These are phyloP conservation scores for Microsporum canis DNA, from an alignment of 2,329 filamentous ascomycete species.

Conservation along the genomic window DNA sequence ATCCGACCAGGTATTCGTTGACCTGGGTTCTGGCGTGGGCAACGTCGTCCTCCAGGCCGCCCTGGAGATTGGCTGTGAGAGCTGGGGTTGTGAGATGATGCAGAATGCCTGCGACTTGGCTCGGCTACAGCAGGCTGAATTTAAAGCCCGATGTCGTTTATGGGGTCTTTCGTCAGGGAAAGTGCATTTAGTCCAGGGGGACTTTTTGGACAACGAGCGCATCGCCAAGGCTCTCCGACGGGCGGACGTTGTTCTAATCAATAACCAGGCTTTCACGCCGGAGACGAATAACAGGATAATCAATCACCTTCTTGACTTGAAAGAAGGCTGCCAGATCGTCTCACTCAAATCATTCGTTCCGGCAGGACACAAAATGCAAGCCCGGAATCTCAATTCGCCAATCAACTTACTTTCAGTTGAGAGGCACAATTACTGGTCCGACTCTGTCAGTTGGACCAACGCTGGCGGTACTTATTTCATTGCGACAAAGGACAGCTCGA, in stretches of 20 bases:
- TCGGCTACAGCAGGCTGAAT: constrained; percentile 68
- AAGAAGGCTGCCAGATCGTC: constrained; percentile 78
- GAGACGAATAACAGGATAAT: constrained; percentile 74
- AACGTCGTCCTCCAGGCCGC: constrained; percentile 93
- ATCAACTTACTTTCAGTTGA: constrained; percentile 71
- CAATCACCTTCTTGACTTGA: constrained; percentile 85
- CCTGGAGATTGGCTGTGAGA: constrained; percentile 83
- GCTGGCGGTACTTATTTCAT: constrained; percentile 78
- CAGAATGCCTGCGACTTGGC: constrained; percentile 75
- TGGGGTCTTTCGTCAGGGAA: constrained; percentile 77
- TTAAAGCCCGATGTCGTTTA: constrained; percentile 68
- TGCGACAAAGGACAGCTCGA: constrained; percentile 60
- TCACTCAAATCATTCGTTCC: constrained; percentile 87
- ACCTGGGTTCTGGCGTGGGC: constrained; percentile 88
- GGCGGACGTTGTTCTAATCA: constrained; percentile 92
- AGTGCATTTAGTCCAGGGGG: constrained; percentile 68
- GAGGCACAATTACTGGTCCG: constrained; percentile 56
- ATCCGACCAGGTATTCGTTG: constrained; percentile 78
- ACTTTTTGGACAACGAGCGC: constrained; percentile 63
- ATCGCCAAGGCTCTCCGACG: constrained; percentile 65
- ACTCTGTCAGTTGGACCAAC: constrained; percentile 80
- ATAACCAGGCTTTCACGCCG: constrained; percentile 93
- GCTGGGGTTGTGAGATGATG: constrained; percentile 96
- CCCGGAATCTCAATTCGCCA: constrained; percentile 65
- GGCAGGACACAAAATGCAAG: constrained; percentile 61